Percentiles rank a stretch among this genome's conserved stretches.
Conservation (phyloP, 805 yeast genomes). For the Ogataea degrootiae region DNA sequence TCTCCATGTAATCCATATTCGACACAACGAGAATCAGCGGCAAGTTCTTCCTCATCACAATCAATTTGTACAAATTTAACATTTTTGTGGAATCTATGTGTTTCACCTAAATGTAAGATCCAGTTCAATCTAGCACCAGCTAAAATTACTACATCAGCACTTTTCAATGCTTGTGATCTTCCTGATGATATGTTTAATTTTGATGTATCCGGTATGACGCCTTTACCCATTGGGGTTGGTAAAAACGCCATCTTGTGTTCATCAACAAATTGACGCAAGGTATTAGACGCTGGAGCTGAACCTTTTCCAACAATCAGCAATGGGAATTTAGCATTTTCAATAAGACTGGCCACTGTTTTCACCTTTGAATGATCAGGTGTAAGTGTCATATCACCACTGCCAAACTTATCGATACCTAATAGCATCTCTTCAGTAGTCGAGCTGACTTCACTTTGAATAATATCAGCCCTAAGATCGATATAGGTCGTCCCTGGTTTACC, state of each 20-base stretch:
- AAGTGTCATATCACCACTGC: constrained; percentile 6
- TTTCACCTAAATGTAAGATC: constrained; percentile 65
- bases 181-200: constrained; percentile 55
- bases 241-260: constrained; percentile 47
- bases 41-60: constrained; percentile 44
- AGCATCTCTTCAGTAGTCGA: background rate
- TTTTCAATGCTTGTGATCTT: constrained; percentile 51
- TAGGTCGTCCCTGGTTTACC: constrained; percentile 62
- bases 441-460: constrained; percentile 36
- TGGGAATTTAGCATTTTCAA: constrained; percentile 39
- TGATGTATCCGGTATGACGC: constrained; percentile 50
- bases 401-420: constrained; percentile 20
- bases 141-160: constrained; percentile 55
- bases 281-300: constrained; percentile 39
- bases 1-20: constrained; percentile 40
- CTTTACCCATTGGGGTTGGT: constrained; percentile 81
- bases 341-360: constrained; percentile 29
- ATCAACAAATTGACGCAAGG: constrained; percentile 38
- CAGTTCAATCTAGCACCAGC: constrained; percentile 69
- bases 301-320: constrained; percentile 66
- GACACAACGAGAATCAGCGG: constrained; percentile 7
- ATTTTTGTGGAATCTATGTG: constrained; percentile 43
- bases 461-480: constrained; percentile 60
- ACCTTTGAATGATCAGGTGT: constrained; percentile 34
- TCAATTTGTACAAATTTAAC: constrained; percentile 58